Evolutionary conservation across 2,329 filamentous ascomycete genomes (phyloP), one percentile per base, ranked within the genome.

Genomic region (Hypoxylon sp.): DNA sequence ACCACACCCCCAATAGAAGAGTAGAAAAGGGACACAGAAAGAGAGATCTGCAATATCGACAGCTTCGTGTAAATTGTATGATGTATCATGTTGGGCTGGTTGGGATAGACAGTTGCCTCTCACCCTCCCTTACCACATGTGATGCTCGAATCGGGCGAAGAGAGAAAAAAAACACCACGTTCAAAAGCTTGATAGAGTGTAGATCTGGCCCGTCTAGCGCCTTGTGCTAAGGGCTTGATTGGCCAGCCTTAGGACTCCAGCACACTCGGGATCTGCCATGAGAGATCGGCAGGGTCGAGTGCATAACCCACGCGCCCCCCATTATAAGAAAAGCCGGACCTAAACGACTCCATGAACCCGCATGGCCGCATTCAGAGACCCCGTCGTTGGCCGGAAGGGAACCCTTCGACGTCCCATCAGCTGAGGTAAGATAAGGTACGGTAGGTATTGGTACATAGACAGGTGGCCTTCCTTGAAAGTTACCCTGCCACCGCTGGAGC

Each of bases 291-390:
- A 62, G 54, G 54, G 58, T 58, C 40, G 23, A 17, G 2, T 47
- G 53, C 57, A 58, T 55, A 17, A 33, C 11, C n/a, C n/a, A n/a
- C n/a, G n/a, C n/a, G 4, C 42, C 26, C 9, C 29, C 45, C 31
- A 53, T 48, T 50, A 29, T 48, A 26, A 55, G 50, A 55, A 55
- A 48, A 55, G 46, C 57, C 53, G 48, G 35, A 23, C 21, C 60
- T 43, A 10, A 10, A 57, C 42, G 51, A 37, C 29, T 23, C 33
- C 23, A 38, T 37, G 48, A 53, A 58, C 55, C 48, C 51, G 51
- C 47, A 55, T 58, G 43, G n/a, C 55, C 54, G 40, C 50, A 58
- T 63, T 54, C 11, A 56, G 58, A 53, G 54, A 50, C 11, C 40
- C 8, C 17, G 31, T 29, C 17, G 11, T n/a, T 61, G 40, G 45